Evolutionary conservation across 768 basidiomycete species (phyloP).

Genomic region (Cyclocybe cylindracea): DNA sequence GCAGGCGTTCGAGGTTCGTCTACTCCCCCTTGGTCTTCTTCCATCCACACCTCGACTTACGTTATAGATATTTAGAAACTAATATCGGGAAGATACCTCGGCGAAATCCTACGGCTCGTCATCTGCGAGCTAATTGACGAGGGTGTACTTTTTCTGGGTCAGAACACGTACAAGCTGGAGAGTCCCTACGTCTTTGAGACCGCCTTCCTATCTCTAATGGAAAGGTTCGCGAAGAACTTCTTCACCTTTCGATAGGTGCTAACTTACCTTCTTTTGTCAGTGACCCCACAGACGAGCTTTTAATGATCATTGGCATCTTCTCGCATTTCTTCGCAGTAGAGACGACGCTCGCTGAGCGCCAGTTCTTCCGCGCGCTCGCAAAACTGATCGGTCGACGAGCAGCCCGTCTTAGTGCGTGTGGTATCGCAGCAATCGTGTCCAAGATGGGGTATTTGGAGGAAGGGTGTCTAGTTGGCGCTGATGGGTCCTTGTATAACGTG

Average conservation of each 20-base stretch:
- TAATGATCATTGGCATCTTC: constrained; percentile 97
- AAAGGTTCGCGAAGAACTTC: constrained; percentile 54
- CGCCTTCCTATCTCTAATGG: constrained; percentile 95
- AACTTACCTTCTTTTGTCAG: constrained; percentile 35
- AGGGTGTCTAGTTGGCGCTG: constrained; percentile 87
- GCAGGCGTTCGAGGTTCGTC: constrained; percentile 83
- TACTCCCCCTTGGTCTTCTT: neutral
- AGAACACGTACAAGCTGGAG: constrained; percentile 98
- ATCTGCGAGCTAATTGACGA: constrained; percentile 95
- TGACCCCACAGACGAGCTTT: constrained; percentile 93
- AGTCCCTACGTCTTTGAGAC: constrained; percentile 93
- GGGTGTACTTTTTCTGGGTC: constrained; percentile 95
- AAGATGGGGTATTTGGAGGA: constrained; percentile 94
- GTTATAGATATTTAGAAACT: constrained; percentile 93
- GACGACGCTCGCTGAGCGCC: constrained; percentile 93
- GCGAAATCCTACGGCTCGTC: constrained; percentile 94
- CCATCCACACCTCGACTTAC: neutral
- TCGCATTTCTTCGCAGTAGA: constrained; percentile 96
- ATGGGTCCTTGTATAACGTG: constrained; percentile 95
- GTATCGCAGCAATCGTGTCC: constrained; percentile 94
- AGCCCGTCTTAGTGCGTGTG: constrained; percentile 89
- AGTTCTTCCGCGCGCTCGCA: constrained; percentile 95
- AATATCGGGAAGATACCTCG: constrained; percentile 93
- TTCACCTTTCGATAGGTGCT: neutral
- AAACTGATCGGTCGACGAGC: constrained; percentile 88